Base-by-base conservation (phyloP, 2,329 filamentous ascomycete species). In the Trichoderma aggressivum region DNA sequence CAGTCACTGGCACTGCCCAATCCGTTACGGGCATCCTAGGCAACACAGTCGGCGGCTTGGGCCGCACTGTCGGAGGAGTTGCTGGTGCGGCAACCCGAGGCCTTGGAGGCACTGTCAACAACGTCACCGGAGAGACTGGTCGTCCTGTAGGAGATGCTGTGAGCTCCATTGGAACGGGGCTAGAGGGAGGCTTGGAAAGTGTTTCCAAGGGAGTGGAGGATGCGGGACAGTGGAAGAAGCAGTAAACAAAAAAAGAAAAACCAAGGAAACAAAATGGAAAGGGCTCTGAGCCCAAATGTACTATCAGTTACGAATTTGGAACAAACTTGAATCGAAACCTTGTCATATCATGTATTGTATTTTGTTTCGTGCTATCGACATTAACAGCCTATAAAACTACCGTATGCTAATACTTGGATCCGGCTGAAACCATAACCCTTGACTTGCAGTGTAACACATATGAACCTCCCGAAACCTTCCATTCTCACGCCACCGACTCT, bases 141-240 rank as follows among this genome's bases (percentile, higher is more conserved):
- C 84, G 83, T 70, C 86, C 87, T 1, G 76, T 90, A 1, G 88
- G 88, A 8, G 85, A 90, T 74, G 87, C 83, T 2, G 70, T 90
- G 14, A 82, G 84, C 8, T 86, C 83, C 74, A 76, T 88, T 8
- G 86, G 86, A 7, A 84, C 82, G 2, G 87, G 87, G 0, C 74
- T 90, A 3, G 83, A 89, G 79, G 81, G 82, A 58, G 88, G 86
- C 2, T 78, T 83, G 47, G 80, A 81, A 56, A 80, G 79, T 60
- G 81, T 89, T 2, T 84, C 85, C 16, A 84, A 86, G 79, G 87
- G 87, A 0, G 84, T 87, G 7, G 87, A 89, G 79, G 81, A 88
- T 75, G 87, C 87, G 12, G 88, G 88, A 3, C 79, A 89, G 76
- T 88, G 87, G 86, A 86, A 86, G 80, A 82, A 79, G 72, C 73